phyloP scores from a whole-genome alignment of 2,329 filamentous ascomycete genomes.

The Tolypocladium nubicola region DNA sequence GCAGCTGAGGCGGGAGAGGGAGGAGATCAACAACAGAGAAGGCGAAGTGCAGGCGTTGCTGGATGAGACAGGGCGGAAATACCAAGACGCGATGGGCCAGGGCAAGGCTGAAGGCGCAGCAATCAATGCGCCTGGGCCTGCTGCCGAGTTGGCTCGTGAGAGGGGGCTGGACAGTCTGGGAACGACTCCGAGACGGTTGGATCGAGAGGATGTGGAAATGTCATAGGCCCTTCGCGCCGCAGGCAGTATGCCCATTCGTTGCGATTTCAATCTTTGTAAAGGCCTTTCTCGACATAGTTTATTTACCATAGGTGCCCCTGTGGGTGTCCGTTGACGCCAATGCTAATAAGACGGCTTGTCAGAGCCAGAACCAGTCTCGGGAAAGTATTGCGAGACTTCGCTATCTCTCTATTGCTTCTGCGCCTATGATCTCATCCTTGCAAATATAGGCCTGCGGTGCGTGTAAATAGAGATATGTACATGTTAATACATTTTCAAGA shows the following conservation, averaged over 20 bases:
- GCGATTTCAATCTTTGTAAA: too few relatives aligned
- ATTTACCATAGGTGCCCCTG: too few relatives aligned
- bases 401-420: too few relatives aligned
- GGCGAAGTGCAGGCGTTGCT: conserved; percentile 70
- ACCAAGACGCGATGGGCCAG: conserved; percentile 32
- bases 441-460: too few relatives aligned
- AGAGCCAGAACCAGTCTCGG: too few relatives aligned
- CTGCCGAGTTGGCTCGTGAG: conserved; percentile 15
- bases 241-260: too few relatives aligned
- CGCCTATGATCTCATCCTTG: too few relatives aligned
- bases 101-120: conserved; percentile 9
- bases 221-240: neutral
- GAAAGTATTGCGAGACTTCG: too few relatives aligned
- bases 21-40: conserved; percentile 58
- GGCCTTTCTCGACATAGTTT: too few relatives aligned
- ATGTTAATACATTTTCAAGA: neutral
- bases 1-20: conserved; percentile 57
- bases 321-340: too few relatives aligned
- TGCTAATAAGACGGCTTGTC: too few relatives aligned
- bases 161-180: conserved; percentile 26
- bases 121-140: conserved; percentile 1
- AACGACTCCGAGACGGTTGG: conserved; percentile 15
- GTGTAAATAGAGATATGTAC: too few relatives aligned
- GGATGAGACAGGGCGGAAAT: conserved; percentile 65
- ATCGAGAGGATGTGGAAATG: conserved; percentile 12